Conservation (phyloP, 2,329 filamentous ascomycete genomes). For the Apiospora pterosperma region DNA sequence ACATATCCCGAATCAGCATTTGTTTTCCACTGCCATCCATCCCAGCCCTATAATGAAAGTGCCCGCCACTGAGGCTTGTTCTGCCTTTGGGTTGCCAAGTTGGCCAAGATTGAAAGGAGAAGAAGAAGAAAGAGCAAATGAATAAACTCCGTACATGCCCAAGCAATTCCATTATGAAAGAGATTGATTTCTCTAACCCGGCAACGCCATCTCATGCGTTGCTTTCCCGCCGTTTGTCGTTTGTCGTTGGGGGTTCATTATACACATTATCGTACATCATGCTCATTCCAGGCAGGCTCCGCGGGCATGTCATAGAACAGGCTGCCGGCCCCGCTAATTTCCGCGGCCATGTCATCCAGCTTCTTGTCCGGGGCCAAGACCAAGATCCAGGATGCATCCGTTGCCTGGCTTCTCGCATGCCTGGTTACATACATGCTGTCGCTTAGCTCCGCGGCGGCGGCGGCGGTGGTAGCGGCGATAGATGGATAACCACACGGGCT, state of each 20-base stretch:
- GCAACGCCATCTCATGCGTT: not conserved
- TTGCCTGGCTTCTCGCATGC: conserved; percentile 7
- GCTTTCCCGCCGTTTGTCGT: not conserved
- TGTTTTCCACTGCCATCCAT: not conserved
- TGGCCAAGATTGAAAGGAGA: not conserved
- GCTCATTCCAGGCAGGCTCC: not conserved
- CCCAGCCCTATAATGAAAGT: not conserved
- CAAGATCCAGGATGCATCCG: conserved; percentile 9
- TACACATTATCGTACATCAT: not conserved
- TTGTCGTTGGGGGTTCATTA: not conserved
- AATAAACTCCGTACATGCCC: not conserved
- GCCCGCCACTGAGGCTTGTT: not conserved
- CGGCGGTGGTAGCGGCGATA: not conserved
- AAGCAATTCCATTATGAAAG: not conserved
- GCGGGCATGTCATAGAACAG: not conserved
- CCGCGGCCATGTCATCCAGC: conserved; percentile 8
- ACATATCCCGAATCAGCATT: not conserved
- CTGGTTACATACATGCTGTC: conserved; percentile 10
- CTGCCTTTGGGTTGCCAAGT: not conserved
- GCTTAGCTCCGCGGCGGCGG: conserved; percentile 7
- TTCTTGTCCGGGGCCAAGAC: not conserved
- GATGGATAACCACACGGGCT: not conserved
- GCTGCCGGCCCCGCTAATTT: conserved; percentile 2
- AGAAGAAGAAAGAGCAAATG: not conserved
- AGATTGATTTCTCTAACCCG: not conserved